A percentile compares a stretch with the other conserved stretches of the same genome.
Conservation (phyloP, 2,329 filamentous ascomycete species). For the Verruconis gallopava region DNA sequence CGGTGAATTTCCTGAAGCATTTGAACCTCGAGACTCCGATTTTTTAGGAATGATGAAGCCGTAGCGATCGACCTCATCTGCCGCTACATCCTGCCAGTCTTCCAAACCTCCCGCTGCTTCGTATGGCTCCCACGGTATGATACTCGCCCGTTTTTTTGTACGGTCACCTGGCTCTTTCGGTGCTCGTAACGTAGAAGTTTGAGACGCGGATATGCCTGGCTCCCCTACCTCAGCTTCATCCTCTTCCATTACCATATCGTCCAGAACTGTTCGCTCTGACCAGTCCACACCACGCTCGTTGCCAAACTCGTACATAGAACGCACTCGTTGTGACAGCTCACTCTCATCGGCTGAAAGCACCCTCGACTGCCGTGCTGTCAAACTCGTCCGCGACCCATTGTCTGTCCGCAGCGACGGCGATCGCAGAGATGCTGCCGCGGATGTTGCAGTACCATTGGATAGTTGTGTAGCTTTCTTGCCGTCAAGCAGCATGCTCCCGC, state of each 20-base stretch:
- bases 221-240: slow-evolving; percentile 4
- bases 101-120: slow-evolving; percentile 52
- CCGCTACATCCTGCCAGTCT: slow-evolving; percentile 49
- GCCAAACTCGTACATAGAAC: slow-evolving; percentile 51
- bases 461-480: slow-evolving; percentile 19
- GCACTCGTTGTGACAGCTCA: slow-evolving; percentile 47
- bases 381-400: slow-evolving; percentile 1
- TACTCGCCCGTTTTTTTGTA: slow-evolving; percentile 17
- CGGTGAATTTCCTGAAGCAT: slow-evolving; percentile 11
- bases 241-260: slow-evolving; percentile 10
- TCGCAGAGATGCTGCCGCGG: neutral
- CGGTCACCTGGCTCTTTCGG: slow-evolving; percentile 15
- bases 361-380: slow-evolving; percentile 20
- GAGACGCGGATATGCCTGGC: neutral
- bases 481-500: slow-evolving; percentile 46
- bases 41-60: slow-evolving; percentile 45
- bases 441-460: neutral
- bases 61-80: slow-evolving; percentile 49
- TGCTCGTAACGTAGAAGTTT: slow-evolving; percentile 11
- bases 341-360: slow-evolving; percentile 52
- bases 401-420: neutral
- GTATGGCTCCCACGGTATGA: slow-evolving; percentile 36
- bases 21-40: slow-evolving; percentile 20
- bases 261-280: slow-evolving; percentile 8
- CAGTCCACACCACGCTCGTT: slow-evolving; percentile 40